Evolutionary conservation across 2,329 filamentous ascomycete species (phyloP), one percentile per base, ranked within the genome.

Genomic region (Aureobasidium sp.): DNA sequence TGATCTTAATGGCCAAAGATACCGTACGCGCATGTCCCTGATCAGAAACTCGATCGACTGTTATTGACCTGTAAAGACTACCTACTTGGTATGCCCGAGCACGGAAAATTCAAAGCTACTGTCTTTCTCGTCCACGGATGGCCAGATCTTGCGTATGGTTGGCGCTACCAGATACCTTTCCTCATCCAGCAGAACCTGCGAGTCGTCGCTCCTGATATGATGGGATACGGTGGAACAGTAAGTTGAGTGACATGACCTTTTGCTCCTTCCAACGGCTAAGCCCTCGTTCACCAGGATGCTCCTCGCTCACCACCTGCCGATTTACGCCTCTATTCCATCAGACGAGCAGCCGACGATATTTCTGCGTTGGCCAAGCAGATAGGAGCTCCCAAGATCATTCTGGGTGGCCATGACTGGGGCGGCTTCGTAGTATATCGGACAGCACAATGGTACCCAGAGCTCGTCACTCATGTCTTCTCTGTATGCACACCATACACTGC

Each of bases 331-430:
- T 65, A 65, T 29, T 47, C 52, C 8, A 64, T 64, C 49, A 94
- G 91, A 77, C 84, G 81, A 65, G 84, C 89, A 64, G 82, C 88
- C 20, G 84, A 86, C 61, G 91, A 96, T 70, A 82, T 97, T 67
- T 87, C 85, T 25, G 86, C 85, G 64, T 80, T 97, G 27, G 85
- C 88, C 7, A 77, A 77, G 63, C 81, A 87, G 41, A 73, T 87
- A 5, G 76, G 78, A 4, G 77, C 79, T 59, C 77, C 71, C 47
- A 78, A 73, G 52, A 87, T 96, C 70, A 87, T 97, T 62, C 82
- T 97, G 15, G 91, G 91, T 53, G 93, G 91, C 8, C 93, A 97
- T 76, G 93, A 97, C 76, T 97, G 93, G 90, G 93, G 93, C 73
- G 91, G 90, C 68, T 80, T 82, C 2, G 79, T 92, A 31, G 87